Percentiles rank a stretch among this genome's conserved stretches.
These are phyloP conservation scores for Wickerhamomyces queroliae DNA, from an alignment of 805 yeast genomes.

Conservation along the genomic window DNA sequence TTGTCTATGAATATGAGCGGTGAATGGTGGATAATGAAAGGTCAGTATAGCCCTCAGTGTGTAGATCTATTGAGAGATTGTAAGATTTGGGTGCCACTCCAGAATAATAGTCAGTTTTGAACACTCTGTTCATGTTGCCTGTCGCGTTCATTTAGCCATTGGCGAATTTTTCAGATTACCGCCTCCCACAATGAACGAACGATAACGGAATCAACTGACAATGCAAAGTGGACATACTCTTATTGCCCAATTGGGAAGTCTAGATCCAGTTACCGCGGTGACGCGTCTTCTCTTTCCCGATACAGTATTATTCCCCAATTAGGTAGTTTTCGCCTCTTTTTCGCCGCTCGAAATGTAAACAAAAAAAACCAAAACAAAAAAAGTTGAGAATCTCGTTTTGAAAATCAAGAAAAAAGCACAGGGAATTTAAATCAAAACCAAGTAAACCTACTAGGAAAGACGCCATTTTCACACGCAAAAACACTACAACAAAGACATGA, in stretches of 20 bases:
- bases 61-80: too few species aligned
- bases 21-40: not conserved
- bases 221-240: too few species aligned
- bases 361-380: slow-evolving; percentile 1
- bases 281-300: not conserved
- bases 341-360: too few species aligned
- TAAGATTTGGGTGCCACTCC: too few species aligned
- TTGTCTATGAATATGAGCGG: not conserved
- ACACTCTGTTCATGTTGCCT: too few species aligned
- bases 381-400: not conserved
- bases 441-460: too few species aligned
- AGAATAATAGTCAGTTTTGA: too few species aligned
- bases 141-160: not conserved
- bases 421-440: slow-evolving; percentile 1
- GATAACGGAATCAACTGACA: too few species aligned
- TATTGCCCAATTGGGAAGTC: not conserved
- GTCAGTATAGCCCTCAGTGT: too few species aligned
- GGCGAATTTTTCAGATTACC: too few species aligned
- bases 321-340: not conserved
- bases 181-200: too few species aligned
- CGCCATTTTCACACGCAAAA: slow-evolving; percentile 7
- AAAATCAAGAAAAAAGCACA: not conserved
- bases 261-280: not conserved
- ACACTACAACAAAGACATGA: slow-evolving; percentile 13
- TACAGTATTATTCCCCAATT: not conserved